These are phyloP conservation scores for Stylonectria norvegica DNA, from an alignment of 2,329 filamentous ascomycete genomes.

Conservation along the genomic window DNA sequence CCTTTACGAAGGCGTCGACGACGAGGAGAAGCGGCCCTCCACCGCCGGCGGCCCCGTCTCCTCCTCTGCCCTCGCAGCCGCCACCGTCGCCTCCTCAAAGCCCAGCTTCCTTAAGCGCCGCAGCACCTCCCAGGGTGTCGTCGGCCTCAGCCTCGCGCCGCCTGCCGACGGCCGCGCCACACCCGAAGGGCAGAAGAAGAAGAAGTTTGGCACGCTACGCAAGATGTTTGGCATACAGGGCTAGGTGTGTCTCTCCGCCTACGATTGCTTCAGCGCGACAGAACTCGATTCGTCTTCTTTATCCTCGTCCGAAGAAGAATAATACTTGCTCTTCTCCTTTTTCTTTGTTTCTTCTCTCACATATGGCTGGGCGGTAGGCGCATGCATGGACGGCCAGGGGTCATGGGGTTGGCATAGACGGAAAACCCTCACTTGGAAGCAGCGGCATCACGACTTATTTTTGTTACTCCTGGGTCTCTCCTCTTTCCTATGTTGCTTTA, in stretches of 20 bases:
- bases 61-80: slow-evolving; percentile 27
- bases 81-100: slow-evolving; percentile 33
- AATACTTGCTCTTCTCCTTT: not conserved
- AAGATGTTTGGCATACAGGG: slow-evolving; percentile 58
- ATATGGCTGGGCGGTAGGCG: too few species aligned
- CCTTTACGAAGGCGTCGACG: slow-evolving; percentile 23
- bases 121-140: slow-evolving; percentile 35
- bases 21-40: slow-evolving; percentile 31
- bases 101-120: slow-evolving; percentile 34
- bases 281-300: not conserved
- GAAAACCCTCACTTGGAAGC: too few species aligned
- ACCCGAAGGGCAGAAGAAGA: slow-evolving; percentile 44
- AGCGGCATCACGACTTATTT: too few species aligned
- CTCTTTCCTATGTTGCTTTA: too few species aligned
- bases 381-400: too few species aligned
- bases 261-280: not conserved
- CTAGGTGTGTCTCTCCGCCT: slow-evolving; percentile 25
- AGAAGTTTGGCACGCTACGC: slow-evolving; percentile 66
- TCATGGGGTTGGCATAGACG: not conserved
- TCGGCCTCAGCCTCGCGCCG: slow-evolving; percentile 19
- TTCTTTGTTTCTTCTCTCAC: not conserved
- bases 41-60: slow-evolving; percentile 32
- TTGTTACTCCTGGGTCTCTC: too few species aligned
- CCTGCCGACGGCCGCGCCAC: slow-evolving; percentile 6
- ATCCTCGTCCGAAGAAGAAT: too few species aligned